Conservation (phyloP, 805 yeast genomes). For the Candida silvicultrix region DNA sequence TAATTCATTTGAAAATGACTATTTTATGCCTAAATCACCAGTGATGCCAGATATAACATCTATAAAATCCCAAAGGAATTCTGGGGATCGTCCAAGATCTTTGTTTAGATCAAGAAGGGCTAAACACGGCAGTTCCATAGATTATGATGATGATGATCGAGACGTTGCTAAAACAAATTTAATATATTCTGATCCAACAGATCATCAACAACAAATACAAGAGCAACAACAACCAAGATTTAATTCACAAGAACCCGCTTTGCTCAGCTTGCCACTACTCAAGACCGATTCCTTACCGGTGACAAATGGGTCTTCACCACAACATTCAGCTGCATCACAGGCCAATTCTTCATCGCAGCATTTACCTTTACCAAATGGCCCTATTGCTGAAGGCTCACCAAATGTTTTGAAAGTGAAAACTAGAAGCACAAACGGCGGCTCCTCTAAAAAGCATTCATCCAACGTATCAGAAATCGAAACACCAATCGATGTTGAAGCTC, state of each 20-base stretch:
- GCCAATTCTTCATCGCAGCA: background rate
- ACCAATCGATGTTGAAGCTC: slow-evolving; percentile 6
- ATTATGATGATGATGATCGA: background rate
- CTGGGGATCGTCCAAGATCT: background rate
- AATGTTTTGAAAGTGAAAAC: background rate
- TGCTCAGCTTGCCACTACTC: background rate
- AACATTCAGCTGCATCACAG: background rate
- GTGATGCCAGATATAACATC: slow-evolving; percentile 1
- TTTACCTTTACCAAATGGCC: background rate
- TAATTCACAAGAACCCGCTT: background rate
- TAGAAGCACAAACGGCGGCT: background rate
- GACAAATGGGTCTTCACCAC: background rate
- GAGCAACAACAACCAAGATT: background rate
- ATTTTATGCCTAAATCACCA: background rate
- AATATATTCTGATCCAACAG: background rate
- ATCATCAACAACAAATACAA: background rate
- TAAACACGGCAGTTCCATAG: background rate
- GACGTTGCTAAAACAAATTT: too few species aligned
- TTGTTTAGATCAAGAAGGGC: background rate
- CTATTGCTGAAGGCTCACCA: background rate
- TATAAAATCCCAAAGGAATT: slow-evolving; percentile 1
- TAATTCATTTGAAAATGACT: background rate
- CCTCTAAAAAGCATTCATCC: background rate
- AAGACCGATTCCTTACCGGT: background rate
- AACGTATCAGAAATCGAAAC: background rate